Base-by-base conservation (phyloP, 2,329 filamentous ascomycete species). In the Ophiostoma populinum region DNA sequence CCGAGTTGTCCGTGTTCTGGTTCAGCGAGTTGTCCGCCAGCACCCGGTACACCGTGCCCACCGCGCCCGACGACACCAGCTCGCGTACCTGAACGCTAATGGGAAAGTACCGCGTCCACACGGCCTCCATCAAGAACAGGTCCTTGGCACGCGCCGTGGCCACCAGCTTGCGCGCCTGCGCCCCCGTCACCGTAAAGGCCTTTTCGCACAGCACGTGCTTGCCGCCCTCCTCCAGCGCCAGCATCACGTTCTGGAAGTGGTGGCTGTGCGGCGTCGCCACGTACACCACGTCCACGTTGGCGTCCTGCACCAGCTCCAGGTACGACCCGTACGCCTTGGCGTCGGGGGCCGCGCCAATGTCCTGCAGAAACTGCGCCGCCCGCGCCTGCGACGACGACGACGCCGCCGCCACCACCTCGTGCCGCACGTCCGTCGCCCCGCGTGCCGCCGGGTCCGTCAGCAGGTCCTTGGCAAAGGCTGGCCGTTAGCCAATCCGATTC, bases 171-270 rank as follows among this genome's bases (percentile, higher is more conserved):
- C 70, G 71, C 17, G 79, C 63, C 57, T 93, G 85, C 8, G 71
- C 63, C 3, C 79, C 82, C 43, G 78, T 92, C 42, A 87, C 80
- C 1, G 83, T 92, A 47, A 93, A 76, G 0, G 85, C 72, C 63
- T 93, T 93, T 56, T 93, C 85, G 55, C 83, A 92, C 22, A 93
- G 68, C 20, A 93, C 82, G 48, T 87, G 68, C 64, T 92, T 93
- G 48, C 81, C 80, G 39, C 41, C 41, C 7, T 79, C 80, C 45
- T 81, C 69, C 25, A 93, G 64, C 28, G 75, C 79, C n/a, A 92
- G 67, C 70, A 85, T 81, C 43, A 73, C 70, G 57, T 93, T 87
- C 54, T 92, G 82, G 61, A 86, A 92, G 61, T 93, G 85, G 55
- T 92, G 85, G 47, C 80, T 86, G 59, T 92, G 85, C 12, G 85